phyloP scores from a whole-genome alignment of 306 rosid species.

The Begonia loranthoides region DNA sequence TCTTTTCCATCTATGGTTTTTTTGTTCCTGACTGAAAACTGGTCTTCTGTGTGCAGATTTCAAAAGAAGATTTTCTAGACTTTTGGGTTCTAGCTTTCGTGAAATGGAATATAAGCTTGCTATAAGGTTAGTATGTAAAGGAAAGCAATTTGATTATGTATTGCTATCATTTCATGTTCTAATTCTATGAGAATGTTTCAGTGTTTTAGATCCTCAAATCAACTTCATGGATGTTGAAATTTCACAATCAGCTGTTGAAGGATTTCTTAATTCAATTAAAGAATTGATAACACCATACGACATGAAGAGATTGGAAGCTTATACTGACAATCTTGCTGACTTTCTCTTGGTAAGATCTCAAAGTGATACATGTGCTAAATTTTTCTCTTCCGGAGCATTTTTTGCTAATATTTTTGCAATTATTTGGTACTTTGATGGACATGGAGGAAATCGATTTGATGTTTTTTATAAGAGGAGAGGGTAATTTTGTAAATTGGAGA shows the following conservation, averaged over 20 bases:
- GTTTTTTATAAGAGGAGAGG: too few relatives aligned
- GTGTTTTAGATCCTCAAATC: slow-evolving; percentile 83
- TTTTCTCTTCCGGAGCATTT: too few relatives aligned
- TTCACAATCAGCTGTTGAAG: slow-evolving; percentile 16
- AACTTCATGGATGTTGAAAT: slow-evolving; percentile 45
- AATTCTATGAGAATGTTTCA: slow-evolving; percentile 24
- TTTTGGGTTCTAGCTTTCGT: slow-evolving; percentile 49
- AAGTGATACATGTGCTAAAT: background rate
- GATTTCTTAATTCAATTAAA: slow-evolving; percentile 36
- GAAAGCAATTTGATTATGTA: slow-evolving; percentile 4
- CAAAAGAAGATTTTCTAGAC: slow-evolving; percentile 57
- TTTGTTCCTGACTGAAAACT: background rate
- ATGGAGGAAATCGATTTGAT: too few relatives aligned
- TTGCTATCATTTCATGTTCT: slow-evolving; percentile 15
- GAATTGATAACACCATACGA: slow-evolving; percentile 60
- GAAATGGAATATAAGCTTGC: slow-evolving; percentile 76
- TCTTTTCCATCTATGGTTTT: background rate
- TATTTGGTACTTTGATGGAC: too few relatives aligned
- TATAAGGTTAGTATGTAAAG: slow-evolving; percentile 49
- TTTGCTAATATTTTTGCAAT: too few relatives aligned
- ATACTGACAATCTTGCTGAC: slow-evolving; percentile 66
- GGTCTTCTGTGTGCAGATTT: slow-evolving; percentile 39
- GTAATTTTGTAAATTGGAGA: too few relatives aligned
- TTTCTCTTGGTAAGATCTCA: slow-evolving; percentile 65
- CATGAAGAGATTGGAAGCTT: slow-evolving; percentile 90